These are phyloP conservation scores for Trametes pubescens DNA, from an alignment of 1,284 basidiomycete genomes.

Conservation along the genomic window DNA sequence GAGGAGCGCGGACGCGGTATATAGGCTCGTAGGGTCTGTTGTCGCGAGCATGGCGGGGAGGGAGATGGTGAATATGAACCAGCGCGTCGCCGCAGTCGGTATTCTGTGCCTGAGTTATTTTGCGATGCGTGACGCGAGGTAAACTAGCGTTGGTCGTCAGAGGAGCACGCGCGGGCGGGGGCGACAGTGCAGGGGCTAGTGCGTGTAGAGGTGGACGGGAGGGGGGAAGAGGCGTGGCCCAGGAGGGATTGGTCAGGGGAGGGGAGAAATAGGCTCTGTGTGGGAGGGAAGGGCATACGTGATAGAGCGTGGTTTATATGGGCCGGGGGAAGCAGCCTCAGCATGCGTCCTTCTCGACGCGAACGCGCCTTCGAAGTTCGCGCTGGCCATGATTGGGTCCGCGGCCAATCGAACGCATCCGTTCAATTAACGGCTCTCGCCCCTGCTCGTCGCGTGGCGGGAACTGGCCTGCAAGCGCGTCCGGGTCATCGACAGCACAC, in stretches of 20 bases:
- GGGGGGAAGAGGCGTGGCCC: background rate
- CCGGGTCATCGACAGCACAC: no score
- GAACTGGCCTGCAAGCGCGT: no score
- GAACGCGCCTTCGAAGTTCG: background rate
- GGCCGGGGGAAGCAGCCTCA: slow-evolving; percentile 19
- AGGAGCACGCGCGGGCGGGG: background rate
- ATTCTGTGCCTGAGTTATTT: background rate
- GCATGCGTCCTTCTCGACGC: slow-evolving; percentile 15
- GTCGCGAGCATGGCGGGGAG: slow-evolving; percentile 20
- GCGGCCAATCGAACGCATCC: background rate
- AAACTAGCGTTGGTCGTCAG: background rate
- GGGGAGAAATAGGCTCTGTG: slow-evolving; percentile 22
- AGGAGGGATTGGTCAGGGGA: background rate
- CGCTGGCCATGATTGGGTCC: background rate
- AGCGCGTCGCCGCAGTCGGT: background rate
- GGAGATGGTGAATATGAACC: background rate
- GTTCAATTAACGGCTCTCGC: background rate
- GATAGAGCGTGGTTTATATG: slow-evolving; percentile 15
- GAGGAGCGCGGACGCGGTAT: slow-evolving; percentile 12
- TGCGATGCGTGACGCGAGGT: background rate
- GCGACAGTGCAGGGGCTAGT: background rate
- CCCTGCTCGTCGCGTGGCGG: background rate
- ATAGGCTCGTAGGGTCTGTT: background rate
- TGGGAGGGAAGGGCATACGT: slow-evolving; percentile 14
- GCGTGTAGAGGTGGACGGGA: background rate